A percentile compares a stretch with the other conserved stretches of the same genome.
phyloP scores from a whole-genome alignment of 192 early-diverging fungal species.

The Phycomyces blakesleeanus region DNA sequence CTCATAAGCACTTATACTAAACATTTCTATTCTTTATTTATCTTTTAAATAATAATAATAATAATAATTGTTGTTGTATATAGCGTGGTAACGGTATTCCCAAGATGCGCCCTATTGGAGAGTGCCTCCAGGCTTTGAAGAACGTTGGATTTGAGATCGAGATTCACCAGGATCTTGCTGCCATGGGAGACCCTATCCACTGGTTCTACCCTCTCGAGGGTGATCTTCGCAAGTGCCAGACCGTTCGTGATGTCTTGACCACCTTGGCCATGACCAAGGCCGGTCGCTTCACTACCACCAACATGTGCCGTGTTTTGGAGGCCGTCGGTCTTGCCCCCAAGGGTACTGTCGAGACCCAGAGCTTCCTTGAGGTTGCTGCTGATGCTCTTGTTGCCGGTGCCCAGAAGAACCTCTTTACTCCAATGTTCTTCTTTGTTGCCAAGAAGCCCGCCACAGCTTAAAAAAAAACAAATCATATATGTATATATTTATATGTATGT shows the following conservation, averaged over 20 bases:
- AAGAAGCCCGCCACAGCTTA: slow-evolving; percentile 50
- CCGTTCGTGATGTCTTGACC: slow-evolving; percentile 47
- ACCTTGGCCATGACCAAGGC: slow-evolving; percentile 47
- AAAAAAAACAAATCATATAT: too few relatives aligned
- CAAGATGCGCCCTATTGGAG: slow-evolving; percentile 72
- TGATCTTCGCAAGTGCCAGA: slow-evolving; percentile 44
- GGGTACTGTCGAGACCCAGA: slow-evolving; percentile 83
- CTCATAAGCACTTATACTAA: too few relatives aligned
- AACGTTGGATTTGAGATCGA: slow-evolving; percentile 87
- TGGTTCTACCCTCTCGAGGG: slow-evolving; percentile 86
- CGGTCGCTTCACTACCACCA: slow-evolving; percentile 73
- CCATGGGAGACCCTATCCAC: slow-evolving; percentile 61
- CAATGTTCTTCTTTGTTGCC: slow-evolving; percentile 88
- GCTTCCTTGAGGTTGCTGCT: slow-evolving; percentile 75
- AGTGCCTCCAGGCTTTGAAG: slow-evolving; percentile 75
- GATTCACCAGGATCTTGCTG: slow-evolving; percentile 59
- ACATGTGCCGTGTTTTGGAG: slow-evolving; percentile 75
- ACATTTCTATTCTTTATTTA: too few relatives aligned
- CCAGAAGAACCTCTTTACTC: slow-evolving; percentile 81
- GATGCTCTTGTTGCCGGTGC: slow-evolving; percentile 82
- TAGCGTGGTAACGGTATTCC: slow-evolving; percentile 80
- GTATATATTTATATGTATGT: too few relatives aligned
- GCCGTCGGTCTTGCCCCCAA: slow-evolving; percentile 76
- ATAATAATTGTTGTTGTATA: too few relatives aligned
- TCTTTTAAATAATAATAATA: too few relatives aligned